These are phyloP conservation scores for Penicillium sp. DNA, from an alignment of 2,329 filamentous ascomycete species.

Conservation along the genomic window DNA sequence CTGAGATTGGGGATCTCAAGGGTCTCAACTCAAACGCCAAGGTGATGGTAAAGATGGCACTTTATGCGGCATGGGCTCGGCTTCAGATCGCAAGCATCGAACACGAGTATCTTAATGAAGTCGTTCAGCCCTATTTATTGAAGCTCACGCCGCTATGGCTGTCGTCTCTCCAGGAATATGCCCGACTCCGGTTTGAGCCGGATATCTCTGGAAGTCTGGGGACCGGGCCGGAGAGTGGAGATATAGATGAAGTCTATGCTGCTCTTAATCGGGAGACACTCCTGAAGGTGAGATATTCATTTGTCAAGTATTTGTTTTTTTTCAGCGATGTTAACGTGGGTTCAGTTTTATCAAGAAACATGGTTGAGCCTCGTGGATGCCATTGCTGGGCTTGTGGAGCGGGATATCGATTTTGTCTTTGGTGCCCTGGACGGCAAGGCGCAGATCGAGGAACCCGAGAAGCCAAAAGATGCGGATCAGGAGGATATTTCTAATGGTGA, in stretches of 20 bases:
- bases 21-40: conserved; percentile 93
- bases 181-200: conserved; percentile 89
- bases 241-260: conserved; percentile 91
- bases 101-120: conserved; percentile 84
- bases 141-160: conserved; percentile 93
- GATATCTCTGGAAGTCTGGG: conserved; percentile 92
- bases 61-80: conserved; percentile 97
- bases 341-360: conserved; percentile 88
- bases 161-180: conserved; percentile 90
- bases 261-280: conserved; percentile 93
- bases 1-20: conserved; percentile 89
- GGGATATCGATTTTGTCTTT: conserved; percentile 97
- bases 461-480: conserved; percentile 29
- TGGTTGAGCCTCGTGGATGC: conserved; percentile 98
- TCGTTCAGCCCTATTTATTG: conserved; percentile 87
- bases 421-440: conserved; percentile 89
- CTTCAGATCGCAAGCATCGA: conserved; percentile 93
- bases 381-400: conserved; percentile 94
- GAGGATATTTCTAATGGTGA: conserved; percentile 26
- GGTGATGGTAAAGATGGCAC: conserved; percentile 97
- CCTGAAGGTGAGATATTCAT: conserved; percentile 60
- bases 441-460: conserved; percentile 33
- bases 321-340: background rate
- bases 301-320: background rate
- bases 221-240: conserved; percentile 78